A percentile compares a stretch with the other conserved stretches of the same genome.
These are phyloP conservation scores for Boletus vinaceobasis DNA, from an alignment of 768 basidiomycete species.

Conservation along the genomic window DNA sequence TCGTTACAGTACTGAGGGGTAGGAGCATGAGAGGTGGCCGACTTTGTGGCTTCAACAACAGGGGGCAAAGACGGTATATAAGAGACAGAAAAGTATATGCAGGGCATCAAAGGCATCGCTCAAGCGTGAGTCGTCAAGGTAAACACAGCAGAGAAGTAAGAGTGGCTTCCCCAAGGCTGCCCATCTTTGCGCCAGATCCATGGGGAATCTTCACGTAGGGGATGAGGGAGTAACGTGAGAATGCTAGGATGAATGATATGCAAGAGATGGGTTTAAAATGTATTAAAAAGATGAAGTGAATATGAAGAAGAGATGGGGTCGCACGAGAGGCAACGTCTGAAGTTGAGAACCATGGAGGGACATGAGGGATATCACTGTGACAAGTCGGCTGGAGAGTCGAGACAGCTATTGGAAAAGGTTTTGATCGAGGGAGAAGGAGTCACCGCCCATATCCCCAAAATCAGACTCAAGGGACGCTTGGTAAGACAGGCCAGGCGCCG, in stretches of 20 bases:
- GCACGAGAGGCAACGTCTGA: constrained; percentile 29
- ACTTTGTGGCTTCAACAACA: constrained; percentile 18
- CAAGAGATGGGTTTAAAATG: constrained; percentile 34
- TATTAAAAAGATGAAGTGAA: constrained; percentile 25
- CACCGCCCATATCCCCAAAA: constrained; percentile 38
- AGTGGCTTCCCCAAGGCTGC: constrained; percentile 9
- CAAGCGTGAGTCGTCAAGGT: constrained; percentile 24
- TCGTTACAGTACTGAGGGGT: constrained; percentile 52
- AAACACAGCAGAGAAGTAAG: constrained; percentile 13
- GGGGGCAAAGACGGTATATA: constrained; percentile 6
- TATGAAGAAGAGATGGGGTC: constrained; percentile 28
- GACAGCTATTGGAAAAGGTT: constrained; percentile 46
- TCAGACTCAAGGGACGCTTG: constrained; percentile 35
- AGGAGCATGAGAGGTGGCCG: constrained; percentile 17
- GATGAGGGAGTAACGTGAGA: constrained; percentile 17
- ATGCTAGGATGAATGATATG: constrained; percentile 30
- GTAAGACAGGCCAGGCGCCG: constrained; percentile 37
- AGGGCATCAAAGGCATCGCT: constrained; percentile 28
- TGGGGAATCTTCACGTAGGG: constrained; percentile 21
- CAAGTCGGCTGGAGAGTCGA: constrained; percentile 17
- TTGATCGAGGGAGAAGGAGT: constrained; percentile 42
- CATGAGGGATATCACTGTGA: constrained; percentile 14
- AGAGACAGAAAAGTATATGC: constrained; percentile 12
- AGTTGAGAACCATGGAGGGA: constrained; percentile 20
- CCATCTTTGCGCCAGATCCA: constrained; percentile 14